phyloP scores from a whole-genome alignment of 2,329 filamentous ascomycete genomes.

The Alternaria arborescens region DNA sequence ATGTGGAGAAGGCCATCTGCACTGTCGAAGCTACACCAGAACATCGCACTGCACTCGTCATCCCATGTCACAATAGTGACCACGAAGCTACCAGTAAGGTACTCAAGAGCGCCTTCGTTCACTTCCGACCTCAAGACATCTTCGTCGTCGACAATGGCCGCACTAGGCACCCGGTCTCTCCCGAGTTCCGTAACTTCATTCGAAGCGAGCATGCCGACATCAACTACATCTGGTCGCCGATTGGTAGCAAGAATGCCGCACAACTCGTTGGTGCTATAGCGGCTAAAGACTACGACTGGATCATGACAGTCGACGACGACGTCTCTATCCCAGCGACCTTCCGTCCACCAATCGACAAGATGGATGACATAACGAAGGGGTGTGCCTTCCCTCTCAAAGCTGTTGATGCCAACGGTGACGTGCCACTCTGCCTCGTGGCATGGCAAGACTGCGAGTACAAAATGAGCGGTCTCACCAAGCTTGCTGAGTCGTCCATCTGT shows the following conservation, averaged over 20 bases:
- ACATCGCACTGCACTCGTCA: slow-evolving; percentile 15
- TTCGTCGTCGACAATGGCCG: slow-evolving; percentile 28
- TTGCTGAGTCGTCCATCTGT: slow-evolving; percentile 24
- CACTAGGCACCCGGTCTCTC: slow-evolving; percentile 15
- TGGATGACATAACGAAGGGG: slow-evolving; percentile 22
- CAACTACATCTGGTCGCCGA: slow-evolving; percentile 30
- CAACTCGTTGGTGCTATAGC: slow-evolving; percentile 29
- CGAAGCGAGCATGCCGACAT: slow-evolving; percentile 20
- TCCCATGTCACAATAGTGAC: slow-evolving; percentile 19
- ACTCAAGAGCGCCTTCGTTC: slow-evolving; percentile 19
- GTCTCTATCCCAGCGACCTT: slow-evolving; percentile 28
- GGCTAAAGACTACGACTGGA: slow-evolving; percentile 20
- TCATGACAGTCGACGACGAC: slow-evolving; percentile 30
- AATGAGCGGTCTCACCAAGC: slow-evolving; percentile 24
- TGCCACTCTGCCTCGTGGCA: slow-evolving; percentile 25
- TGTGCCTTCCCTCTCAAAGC: slow-evolving; percentile 29
- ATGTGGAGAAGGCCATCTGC: slow-evolving; percentile 4
- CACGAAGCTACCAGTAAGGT: slow-evolving; percentile 16
- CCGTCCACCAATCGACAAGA: slow-evolving; percentile 20
- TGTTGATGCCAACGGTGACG: slow-evolving; percentile 19
- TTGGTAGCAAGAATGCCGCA: slow-evolving; percentile 30
- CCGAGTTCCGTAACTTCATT: slow-evolving; percentile 26
- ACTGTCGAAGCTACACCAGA: neutral
- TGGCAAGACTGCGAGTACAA: slow-evolving; percentile 29
- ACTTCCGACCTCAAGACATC: slow-evolving; percentile 24